A percentile compares a stretch with the other conserved stretches of the same genome.
Conservation (phyloP, 2,329 filamentous ascomycete species). For the Penicillium sumatraense region DNA sequence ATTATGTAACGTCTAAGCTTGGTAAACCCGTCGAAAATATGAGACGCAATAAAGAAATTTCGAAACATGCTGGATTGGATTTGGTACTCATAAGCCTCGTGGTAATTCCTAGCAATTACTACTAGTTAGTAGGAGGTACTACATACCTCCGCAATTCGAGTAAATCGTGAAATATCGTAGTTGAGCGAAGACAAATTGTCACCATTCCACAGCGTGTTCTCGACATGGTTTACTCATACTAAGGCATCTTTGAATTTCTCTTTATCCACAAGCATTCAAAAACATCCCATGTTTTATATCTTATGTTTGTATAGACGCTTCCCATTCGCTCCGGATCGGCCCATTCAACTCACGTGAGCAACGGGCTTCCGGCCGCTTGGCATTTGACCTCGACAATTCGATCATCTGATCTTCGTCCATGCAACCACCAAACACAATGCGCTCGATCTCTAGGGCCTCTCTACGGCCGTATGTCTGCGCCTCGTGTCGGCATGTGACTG, state of each 20-base stretch:
- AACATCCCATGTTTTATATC: neutral
- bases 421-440: conserved; percentile 36
- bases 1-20: neutral
- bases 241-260: too few relatives aligned
- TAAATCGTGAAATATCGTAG: too few relatives aligned
- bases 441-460: conserved; percentile 33
- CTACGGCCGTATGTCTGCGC: conserved; percentile 47
- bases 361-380: too few relatives aligned
- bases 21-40: neutral
- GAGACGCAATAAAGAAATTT: neutral
- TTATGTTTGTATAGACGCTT: neutral
- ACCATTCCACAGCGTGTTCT: too few relatives aligned
- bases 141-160: too few relatives aligned
- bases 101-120: too few relatives aligned
- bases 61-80: too few relatives aligned
- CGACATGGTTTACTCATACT: too few relatives aligned
- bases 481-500: conserved; percentile 40
- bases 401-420: conserved; percentile 15
- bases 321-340: neutral
- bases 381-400: neutral
- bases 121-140: too few relatives aligned
- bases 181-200: too few relatives aligned
- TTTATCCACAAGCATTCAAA: too few relatives aligned
- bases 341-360: neutral
- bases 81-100: too few relatives aligned